Conservation (phyloP, 805 yeast species). For the Yamadazyma akitaensis region DNA sequence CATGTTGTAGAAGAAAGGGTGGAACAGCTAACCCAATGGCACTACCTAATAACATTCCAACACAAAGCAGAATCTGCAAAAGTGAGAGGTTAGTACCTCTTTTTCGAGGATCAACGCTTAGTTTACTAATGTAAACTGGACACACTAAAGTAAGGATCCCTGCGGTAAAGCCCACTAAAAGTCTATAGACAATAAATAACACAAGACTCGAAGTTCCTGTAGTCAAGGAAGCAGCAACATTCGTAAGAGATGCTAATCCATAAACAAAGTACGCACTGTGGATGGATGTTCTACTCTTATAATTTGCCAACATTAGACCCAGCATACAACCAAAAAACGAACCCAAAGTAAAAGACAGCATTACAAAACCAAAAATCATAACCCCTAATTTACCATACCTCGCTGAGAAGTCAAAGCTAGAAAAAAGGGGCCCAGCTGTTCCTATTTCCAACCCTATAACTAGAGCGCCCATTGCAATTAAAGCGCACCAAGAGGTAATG, state of each 20-base stretch:
- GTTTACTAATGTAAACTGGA: conserved; percentile 22
- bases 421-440: conserved; percentile 10
- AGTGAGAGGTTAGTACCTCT: conserved; percentile 19
- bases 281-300: conserved; percentile 14
- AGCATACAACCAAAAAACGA: conserved; percentile 16
- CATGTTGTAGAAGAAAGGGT: conserved; percentile 6
- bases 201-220: not conserved
- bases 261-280: conserved; percentile 16
- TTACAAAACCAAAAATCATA: conserved; percentile 6
- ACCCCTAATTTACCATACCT: conserved; percentile 3
- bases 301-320: conserved; percentile 14
- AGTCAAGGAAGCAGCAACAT: not conserved
- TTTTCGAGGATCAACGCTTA: conserved; percentile 13
- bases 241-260: conserved; percentile 16
- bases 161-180: conserved; percentile 12
- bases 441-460: conserved; percentile 15
- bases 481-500: conserved; percentile 5
- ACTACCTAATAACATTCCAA: conserved; percentile 23
- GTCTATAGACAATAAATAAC: conserved; percentile 1
- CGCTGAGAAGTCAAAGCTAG: not conserved
- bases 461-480: conserved; percentile 7
- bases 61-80: conserved; percentile 23
- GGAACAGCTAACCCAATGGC: conserved; percentile 6
- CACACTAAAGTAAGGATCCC: conserved; percentile 23
- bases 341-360: conserved; percentile 21